Conservation (phyloP, 164 flowering plant species). For the Berberis thunbergii region DNA sequence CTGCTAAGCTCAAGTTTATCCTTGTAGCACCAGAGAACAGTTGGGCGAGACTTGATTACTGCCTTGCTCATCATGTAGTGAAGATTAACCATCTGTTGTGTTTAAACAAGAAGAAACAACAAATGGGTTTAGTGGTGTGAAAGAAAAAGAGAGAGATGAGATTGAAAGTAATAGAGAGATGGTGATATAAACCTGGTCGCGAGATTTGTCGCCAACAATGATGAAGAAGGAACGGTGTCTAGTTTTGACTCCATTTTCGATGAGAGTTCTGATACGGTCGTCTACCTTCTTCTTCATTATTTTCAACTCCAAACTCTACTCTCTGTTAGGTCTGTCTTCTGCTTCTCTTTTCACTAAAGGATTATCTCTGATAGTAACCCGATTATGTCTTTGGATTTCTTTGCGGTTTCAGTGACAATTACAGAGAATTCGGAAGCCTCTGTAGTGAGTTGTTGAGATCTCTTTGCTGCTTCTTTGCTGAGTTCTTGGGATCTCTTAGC, state of each 20-base stretch:
- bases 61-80: constrained; percentile 66
- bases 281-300: constrained; percentile 92
- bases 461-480: too few relatives aligned
- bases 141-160: neutral
- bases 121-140: neutral
- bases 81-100: constrained; percentile 72
- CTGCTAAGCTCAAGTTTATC: constrained; percentile 87
- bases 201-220: constrained; percentile 83
- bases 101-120: neutral
- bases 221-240: constrained; percentile 84
- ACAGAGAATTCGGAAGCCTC: too few relatives aligned
- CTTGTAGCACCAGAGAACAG: constrained; percentile 88
- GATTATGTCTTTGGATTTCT: too few relatives aligned
- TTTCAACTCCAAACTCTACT: neutral
- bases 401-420: too few relatives aligned
- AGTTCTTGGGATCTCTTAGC: too few relatives aligned
- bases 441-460: too few relatives aligned
- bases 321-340: too few relatives aligned
- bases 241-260: constrained; percentile 80
- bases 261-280: constrained; percentile 79
- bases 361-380: too few relatives aligned
- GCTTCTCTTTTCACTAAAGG: too few relatives aligned
- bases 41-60: constrained; percentile 50
- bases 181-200: constrained; percentile 52
- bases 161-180: neutral